Evolutionary conservation across 768 basidiomycete species (phyloP), one percentile per base, ranked within the genome.

Genomic region (Hemileccinum impolitum): DNA sequence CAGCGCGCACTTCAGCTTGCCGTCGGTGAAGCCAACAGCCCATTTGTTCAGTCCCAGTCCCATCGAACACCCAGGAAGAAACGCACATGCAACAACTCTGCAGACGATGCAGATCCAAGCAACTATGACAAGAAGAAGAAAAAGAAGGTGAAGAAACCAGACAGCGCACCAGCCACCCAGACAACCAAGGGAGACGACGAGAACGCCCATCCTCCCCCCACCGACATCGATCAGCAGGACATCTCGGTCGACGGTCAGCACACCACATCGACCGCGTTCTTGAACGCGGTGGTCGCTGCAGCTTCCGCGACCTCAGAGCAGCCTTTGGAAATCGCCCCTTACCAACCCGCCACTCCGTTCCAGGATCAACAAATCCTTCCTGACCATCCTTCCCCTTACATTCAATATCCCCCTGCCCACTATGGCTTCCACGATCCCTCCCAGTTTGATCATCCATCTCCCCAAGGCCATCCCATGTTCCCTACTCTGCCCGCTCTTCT

Each of bases 261-360:
- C 37, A 69, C 78, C 8, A 76, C 81, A 3, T 75, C 84, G 4
- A 70, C 78, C 15, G 81, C 81, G 8, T 75, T 86, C 43, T 68
- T 86, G 34, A 80, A 79, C 42, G 83, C 84, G 0, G 78, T 86
- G 13, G 81, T 84, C 18, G 81, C 82, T 28, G 81, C 83, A 6
- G 80, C 83, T 4, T 75, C 81, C n/a, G 76, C 75, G 8, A 75
- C 76, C 14, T 70, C 75, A 0, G 69, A 67, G 13, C 66, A 70
- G 21, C 53, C 64, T 25, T 54, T 63, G 28, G 59, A 65, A 23
- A 57, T 65, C 28, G 53, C 59, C 13, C 39, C 60, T 30, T 64
- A 62, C 52, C 54, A 65, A 49, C 39, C 67, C 49, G 62, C 70
- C 48, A 64, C 72, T 32, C 57, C 61, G 39, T 70, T 60, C 43